Evolutionary conservation across 2,329 filamentous ascomycete species (phyloP).

Genomic region (Pseudocercospora eumusae): DNA sequence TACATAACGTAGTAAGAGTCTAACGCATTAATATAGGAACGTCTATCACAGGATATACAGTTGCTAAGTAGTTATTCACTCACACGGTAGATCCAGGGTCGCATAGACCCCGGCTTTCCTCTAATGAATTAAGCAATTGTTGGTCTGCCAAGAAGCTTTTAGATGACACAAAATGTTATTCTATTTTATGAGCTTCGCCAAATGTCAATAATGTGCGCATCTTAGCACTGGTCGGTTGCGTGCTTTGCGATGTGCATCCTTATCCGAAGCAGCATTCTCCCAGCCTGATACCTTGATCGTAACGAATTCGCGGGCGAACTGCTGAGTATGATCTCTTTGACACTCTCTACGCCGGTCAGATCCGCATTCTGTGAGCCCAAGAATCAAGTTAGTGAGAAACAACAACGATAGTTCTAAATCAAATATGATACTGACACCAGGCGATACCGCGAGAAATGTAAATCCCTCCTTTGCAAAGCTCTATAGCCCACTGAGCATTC

Average conservation of each 20-base stretch:
- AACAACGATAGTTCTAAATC: neutral
- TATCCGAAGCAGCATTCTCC: slow-evolving; percentile 9
- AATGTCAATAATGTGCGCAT: neutral
- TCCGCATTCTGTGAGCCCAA: slow-evolving; percentile 47
- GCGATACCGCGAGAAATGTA: slow-evolving; percentile 46
- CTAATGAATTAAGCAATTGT: too few relatives aligned
- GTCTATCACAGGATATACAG: too few relatives aligned
- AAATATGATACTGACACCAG: slow-evolving; percentile 45
- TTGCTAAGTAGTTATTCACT: too few relatives aligned
- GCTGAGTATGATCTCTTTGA: slow-evolving; percentile 50
- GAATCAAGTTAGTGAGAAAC: neutral
- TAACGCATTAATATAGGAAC: too few relatives aligned
- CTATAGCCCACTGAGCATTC: slow-evolving; percentile 48
- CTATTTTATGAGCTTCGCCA: neutral
- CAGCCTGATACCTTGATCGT: slow-evolving; percentile 41
- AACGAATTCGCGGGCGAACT: slow-evolving; percentile 48
- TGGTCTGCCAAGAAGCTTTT: neutral
- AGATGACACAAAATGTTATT: neutral
- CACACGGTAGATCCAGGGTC: too few relatives aligned
- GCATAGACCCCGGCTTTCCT: too few relatives aligned
- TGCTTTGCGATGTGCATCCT: neutral
- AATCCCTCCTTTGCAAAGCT: slow-evolving; percentile 46
- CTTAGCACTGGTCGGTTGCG: neutral
- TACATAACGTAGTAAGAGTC: too few relatives aligned
- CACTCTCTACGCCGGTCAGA: slow-evolving; percentile 44